Evolutionary conservation across 805 yeast genomes (phyloP).

Genomic region (Yarrowia osloensis): DNA sequence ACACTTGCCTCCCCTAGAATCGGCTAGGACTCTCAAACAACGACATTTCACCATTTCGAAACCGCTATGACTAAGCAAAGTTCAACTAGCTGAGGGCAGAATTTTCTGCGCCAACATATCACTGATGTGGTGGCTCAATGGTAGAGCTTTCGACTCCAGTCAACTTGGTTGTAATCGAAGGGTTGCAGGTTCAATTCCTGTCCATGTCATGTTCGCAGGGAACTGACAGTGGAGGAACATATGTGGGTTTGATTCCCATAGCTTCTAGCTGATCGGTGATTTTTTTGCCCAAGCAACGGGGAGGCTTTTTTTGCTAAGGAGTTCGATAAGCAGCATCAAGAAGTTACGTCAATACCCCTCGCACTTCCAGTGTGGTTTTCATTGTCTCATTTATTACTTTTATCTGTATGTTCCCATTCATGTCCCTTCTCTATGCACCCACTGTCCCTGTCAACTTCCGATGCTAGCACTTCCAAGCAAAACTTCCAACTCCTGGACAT

Average conservation of each 20-base stretch:
- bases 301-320: too few relatives aligned
- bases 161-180: conserved; percentile 52
- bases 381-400: too few relatives aligned
- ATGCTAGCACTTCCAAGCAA: background rate
- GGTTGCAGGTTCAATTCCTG: conserved; percentile 85
- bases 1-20: too few relatives aligned
- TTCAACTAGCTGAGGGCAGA: background rate
- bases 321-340: too few relatives aligned
- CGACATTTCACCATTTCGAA: too few relatives aligned
- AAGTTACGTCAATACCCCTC: too few relatives aligned
- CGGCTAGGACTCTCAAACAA: too few relatives aligned
- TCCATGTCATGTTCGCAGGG: conserved; percentile 55
- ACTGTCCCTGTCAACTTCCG: background rate
- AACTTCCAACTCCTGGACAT: background rate
- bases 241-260: conserved; percentile 13
- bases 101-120: background rate
- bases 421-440: too few relatives aligned
- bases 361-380: too few relatives aligned
- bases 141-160: conserved; percentile 79
- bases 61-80: background rate
- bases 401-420: too few relatives aligned
- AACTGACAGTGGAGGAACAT: conserved; percentile 22
- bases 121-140: conserved; percentile 63
- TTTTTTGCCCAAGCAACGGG: too few relatives aligned
- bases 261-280: conserved; percentile 20